phyloP scores from a whole-genome alignment of 306 rosid genomes.

The Gastrolobium bilobum region DNA sequence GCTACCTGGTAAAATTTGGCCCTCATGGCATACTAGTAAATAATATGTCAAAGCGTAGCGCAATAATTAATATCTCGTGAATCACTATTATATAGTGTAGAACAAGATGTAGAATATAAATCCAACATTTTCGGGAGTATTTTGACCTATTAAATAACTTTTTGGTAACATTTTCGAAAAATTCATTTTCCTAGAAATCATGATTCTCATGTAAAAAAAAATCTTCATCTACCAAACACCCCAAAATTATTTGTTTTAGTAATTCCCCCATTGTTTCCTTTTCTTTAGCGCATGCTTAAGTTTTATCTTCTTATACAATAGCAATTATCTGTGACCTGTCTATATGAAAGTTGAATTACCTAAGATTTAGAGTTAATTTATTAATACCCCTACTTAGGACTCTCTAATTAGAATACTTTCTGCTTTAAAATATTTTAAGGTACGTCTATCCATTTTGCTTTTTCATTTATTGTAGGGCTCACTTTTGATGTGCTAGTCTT shows the following conservation, averaged over 20 bases:
- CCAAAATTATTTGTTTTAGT: not conserved
- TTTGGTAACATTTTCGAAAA: too few relatives aligned
- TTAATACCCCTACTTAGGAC: constrained; percentile 21
- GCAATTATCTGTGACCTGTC: not conserved
- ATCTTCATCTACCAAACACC: too few relatives aligned
- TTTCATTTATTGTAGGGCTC: constrained; percentile 10
- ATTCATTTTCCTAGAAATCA: too few relatives aligned
- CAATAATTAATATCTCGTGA: too few relatives aligned
- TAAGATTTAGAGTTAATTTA: constrained; percentile 34
- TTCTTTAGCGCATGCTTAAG: not conserved
- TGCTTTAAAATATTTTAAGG: not conserved
- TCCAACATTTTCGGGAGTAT: too few relatives aligned
- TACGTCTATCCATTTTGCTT: constrained; percentile 27
- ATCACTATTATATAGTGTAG: too few relatives aligned
- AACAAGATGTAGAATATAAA: too few relatives aligned
- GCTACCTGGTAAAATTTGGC: too few relatives aligned
- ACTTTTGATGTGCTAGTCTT: constrained; percentile 45
- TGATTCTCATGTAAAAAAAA: too few relatives aligned
- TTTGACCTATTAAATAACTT: too few relatives aligned
- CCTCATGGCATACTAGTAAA: too few relatives aligned
- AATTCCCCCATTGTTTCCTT: not conserved
- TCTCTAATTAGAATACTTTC: constrained; percentile 23
- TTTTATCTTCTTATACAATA: not conserved
- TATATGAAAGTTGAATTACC: not conserved
- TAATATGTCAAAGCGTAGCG: too few relatives aligned